Evolutionary conservation across 2,329 filamentous ascomycete species (phyloP).

Genomic region (Tolypocladium nubicola): DNA sequence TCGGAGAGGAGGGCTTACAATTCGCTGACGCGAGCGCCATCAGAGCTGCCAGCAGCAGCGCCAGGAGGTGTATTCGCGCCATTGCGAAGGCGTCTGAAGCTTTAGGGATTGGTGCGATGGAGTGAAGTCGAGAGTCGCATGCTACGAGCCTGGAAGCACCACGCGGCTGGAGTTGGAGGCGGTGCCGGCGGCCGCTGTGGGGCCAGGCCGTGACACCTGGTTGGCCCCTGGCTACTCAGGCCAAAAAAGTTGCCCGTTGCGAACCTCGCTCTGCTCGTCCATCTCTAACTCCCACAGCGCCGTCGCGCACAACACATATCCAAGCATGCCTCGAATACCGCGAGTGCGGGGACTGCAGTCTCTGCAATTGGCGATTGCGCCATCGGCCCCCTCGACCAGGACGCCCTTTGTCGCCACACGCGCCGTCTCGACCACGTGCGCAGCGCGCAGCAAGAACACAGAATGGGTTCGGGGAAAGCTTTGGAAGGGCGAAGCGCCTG

Average conservation of each 20-base stretch:
- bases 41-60: conserved; percentile 25
- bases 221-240: conserved; percentile 10
- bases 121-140: neutral
- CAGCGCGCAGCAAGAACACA: conserved; percentile 19
- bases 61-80: conserved; percentile 26
- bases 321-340: conserved; percentile 32
- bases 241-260: conserved; percentile 8
- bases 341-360: conserved; percentile 22
- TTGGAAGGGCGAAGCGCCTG: conserved; percentile 28
- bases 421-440: conserved; percentile 23
- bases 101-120: neutral
- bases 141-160: neutral
- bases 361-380: conserved; percentile 14
- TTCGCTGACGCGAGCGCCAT: conserved; percentile 26
- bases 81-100: conserved; percentile 15
- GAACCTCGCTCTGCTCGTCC: neutral
- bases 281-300: neutral
- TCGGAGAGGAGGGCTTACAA: conserved; percentile 22
- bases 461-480: conserved; percentile 28
- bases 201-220: conserved; percentile 12
- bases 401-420: conserved; percentile 15
- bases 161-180: neutral
- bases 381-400: conserved; percentile 11
- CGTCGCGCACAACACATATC: neutral
- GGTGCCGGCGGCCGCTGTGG: neutral